These are phyloP conservation scores for Polyplosphaeria fusca DNA, from an alignment of 495 filamentous ascomycete species.

Conservation along the genomic window DNA sequence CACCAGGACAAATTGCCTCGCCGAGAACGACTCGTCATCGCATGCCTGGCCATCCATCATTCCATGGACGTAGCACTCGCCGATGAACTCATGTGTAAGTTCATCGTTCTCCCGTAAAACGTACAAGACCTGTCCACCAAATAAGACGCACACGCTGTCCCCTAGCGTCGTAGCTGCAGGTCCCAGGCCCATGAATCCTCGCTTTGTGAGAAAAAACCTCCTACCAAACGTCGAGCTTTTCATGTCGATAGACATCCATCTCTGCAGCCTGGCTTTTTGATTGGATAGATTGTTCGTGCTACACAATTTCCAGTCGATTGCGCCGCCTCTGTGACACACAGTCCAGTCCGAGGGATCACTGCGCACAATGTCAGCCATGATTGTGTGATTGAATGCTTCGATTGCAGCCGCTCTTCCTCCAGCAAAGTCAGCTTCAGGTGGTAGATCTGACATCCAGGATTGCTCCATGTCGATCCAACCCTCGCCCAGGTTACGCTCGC, in stretches of 20 bases:
- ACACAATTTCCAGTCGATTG: too few species aligned
- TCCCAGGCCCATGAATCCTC: background rate
- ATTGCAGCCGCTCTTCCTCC: background rate
- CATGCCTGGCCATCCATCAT: background rate
- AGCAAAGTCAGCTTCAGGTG: background rate
- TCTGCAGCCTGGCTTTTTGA: background rate
- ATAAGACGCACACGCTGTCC: background rate
- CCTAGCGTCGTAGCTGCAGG: background rate
- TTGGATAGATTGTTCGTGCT: too few species aligned
- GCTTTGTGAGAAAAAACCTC: background rate
- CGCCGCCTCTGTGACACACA: too few species aligned
- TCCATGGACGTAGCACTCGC: slow-evolving; percentile 4
- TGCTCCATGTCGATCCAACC: background rate
- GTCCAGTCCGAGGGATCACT: too few species aligned
- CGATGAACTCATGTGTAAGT: background rate
- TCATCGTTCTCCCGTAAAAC: background rate
- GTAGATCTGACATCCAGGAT: background rate
- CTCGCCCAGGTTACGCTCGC: background rate
- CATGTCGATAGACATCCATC: background rate
- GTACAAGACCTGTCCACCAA: slow-evolving; percentile 1
- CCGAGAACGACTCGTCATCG: background rate
- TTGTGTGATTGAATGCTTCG: slow-evolving; percentile 4
- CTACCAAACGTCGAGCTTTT: background rate
- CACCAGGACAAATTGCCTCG: too few species aligned
- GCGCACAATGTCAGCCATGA: slow-evolving; percentile 1